Conservation (phyloP, 2,329 filamentous ascomycete species). For the Penicillium sp. region DNA sequence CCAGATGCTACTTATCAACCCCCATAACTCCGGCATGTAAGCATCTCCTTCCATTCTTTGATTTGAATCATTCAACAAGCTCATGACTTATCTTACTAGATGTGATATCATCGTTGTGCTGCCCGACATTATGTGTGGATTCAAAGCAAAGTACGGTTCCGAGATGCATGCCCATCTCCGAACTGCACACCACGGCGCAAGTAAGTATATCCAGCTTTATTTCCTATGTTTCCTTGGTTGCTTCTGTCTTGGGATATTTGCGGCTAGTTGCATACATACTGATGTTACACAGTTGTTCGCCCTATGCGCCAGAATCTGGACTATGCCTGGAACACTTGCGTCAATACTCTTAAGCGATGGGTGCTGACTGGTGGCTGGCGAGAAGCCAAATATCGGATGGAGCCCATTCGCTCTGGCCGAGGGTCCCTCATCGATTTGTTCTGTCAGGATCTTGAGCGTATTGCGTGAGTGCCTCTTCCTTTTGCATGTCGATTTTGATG, state of each 20-base stretch:
- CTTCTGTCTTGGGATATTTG: not conserved
- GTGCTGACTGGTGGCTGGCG: constrained; percentile 3
- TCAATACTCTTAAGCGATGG: not conserved
- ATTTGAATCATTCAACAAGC: not conserved
- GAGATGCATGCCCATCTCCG: not conserved
- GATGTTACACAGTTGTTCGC: not conserved
- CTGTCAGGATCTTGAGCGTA: not conserved
- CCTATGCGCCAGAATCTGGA: not conserved
- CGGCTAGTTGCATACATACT: not conserved
- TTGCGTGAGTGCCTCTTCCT: not conserved
- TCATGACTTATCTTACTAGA: not conserved
- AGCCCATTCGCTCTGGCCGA: not conserved
- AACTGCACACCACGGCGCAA: not conserved
- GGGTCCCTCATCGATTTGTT: not conserved
- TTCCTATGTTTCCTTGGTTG: not conserved
- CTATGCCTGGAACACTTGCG: not conserved
- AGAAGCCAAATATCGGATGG: not conserved
- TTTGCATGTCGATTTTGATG: not conserved
- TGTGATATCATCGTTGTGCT: not conserved
- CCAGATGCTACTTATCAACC: not conserved
- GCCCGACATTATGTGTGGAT: not conserved
- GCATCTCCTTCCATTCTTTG: not conserved
- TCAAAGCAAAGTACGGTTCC: not conserved
- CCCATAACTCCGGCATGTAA: not conserved
- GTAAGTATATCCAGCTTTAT: not conserved